These are phyloP conservation scores for Verruconis gallopava DNA, from an alignment of 2,329 filamentous ascomycete genomes.

Conservation along the genomic window DNA sequence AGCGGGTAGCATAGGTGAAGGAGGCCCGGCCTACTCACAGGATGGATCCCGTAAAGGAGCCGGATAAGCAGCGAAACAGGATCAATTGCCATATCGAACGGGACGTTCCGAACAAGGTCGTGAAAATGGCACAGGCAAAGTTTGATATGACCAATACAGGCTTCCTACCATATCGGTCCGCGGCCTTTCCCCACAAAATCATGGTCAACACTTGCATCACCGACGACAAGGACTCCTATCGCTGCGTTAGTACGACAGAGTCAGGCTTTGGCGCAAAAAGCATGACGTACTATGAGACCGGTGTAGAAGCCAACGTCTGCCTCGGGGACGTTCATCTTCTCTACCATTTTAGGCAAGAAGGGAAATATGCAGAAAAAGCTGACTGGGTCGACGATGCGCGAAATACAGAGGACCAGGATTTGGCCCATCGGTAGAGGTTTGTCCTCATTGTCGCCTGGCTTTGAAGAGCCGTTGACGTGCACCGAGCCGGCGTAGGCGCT, in stretches of 20 bases:
- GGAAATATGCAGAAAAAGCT: slow-evolving; percentile 78
- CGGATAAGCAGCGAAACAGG: slow-evolving; percentile 55
- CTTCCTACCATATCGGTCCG: slow-evolving; percentile 58
- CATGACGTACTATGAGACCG: slow-evolving; percentile 53
- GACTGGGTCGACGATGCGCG: slow-evolving; percentile 59
- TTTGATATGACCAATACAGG: slow-evolving; percentile 58
- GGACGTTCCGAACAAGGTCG: slow-evolving; percentile 55
- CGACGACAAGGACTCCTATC: slow-evolving; percentile 50
- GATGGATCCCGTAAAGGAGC: slow-evolving; percentile 60
- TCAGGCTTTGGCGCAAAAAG: too few relatives aligned
- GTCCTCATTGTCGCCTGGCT: slow-evolving; percentile 22
- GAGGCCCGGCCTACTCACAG: slow-evolving; percentile 39
- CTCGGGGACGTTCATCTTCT: slow-evolving; percentile 47
- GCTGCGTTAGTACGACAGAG: neutral
- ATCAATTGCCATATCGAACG: slow-evolving; percentile 61
- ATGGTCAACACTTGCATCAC: slow-evolving; percentile 66
- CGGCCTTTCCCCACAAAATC: slow-evolving; percentile 57
- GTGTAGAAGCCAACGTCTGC: slow-evolving; percentile 69
- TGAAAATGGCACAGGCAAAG: slow-evolving; percentile 47
- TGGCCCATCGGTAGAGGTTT: slow-evolving; percentile 49
- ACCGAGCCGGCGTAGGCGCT: neutral
- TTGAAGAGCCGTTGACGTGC: neutral
- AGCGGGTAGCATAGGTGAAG: slow-evolving; percentile 61
- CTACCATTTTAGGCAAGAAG: slow-evolving; percentile 67
- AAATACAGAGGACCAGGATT: slow-evolving; percentile 60